These are phyloP conservation scores for Mycotypha africana DNA, from an alignment of 371 early-diverging fungal genomes.

Conservation along the genomic window DNA sequence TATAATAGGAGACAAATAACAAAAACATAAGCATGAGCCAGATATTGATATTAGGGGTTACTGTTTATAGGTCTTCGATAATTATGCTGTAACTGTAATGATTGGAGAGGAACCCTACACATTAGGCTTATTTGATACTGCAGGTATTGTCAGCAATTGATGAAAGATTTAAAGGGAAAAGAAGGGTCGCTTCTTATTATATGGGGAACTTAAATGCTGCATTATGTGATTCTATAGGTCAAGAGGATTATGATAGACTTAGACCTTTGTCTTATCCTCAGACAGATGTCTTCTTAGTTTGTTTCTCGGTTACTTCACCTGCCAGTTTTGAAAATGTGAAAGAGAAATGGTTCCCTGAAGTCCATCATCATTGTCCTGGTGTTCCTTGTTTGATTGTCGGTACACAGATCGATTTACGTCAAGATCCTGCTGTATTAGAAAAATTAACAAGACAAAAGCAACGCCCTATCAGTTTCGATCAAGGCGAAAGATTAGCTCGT, in stretches of 20 bases:
- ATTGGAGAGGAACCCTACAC: slow-evolving; percentile 88
- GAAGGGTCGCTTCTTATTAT: too few species aligned
- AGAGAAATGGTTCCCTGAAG: slow-evolving; percentile 90
- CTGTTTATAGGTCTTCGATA: slow-evolving; percentile 96
- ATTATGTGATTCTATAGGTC: slow-evolving; percentile 29
- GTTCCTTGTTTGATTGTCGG: slow-evolving; percentile 97
- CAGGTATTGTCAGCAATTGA: slow-evolving; percentile 30
- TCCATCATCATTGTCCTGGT: slow-evolving; percentile 96
- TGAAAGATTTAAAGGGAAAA: not conserved
- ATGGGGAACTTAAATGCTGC: too few species aligned
- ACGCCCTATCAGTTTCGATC: slow-evolving; percentile 77
- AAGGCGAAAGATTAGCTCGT: slow-evolving; percentile 83
- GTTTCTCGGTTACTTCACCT: slow-evolving; percentile 92
- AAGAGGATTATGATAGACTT: slow-evolving; percentile 98
- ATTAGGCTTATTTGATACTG: slow-evolving; percentile 95
- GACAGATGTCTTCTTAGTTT: slow-evolving; percentile 93
- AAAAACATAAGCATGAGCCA: not conserved
- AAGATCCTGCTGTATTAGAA: slow-evolving; percentile 77
- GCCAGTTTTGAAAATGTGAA: slow-evolving; percentile 91
- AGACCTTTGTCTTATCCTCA: slow-evolving; percentile 95
- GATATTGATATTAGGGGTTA: too few species aligned
- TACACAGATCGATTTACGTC: slow-evolving; percentile 94
- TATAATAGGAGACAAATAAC: not conserved
- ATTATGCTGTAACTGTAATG: slow-evolving; percentile 98
- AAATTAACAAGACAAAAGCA: slow-evolving; percentile 82